phyloP scores from a whole-genome alignment of 139 green algal genomes.

The Eudorina sp. region DNA sequence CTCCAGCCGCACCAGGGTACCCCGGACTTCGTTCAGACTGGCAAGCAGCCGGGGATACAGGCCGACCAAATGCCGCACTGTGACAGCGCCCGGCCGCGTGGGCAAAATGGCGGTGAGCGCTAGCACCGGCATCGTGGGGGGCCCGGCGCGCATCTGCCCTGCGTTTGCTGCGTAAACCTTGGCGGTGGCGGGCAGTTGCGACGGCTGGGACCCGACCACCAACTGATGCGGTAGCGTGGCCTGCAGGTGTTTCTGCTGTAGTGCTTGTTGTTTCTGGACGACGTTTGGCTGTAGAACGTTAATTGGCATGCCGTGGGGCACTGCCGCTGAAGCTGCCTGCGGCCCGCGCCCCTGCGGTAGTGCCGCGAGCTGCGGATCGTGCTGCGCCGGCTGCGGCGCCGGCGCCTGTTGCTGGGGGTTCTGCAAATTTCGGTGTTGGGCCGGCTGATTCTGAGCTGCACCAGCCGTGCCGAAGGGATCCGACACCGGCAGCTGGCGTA shows the following conservation, averaged over 20 bases:
- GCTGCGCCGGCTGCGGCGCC: not conserved
- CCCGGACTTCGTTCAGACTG: not conserved
- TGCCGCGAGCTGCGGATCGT: too few species aligned
- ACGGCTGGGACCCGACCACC: not conserved
- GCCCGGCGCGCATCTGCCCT: not conserved
- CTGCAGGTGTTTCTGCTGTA: not conserved
- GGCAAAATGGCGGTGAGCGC: slow-evolving; percentile 18
- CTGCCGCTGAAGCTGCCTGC: too few species aligned
- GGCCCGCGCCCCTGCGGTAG: too few species aligned
- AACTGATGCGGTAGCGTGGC: too few species aligned
- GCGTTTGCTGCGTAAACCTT: not conserved
- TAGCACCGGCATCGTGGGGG: not conserved
- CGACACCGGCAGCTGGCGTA: not conserved
- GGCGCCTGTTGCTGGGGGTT: not conserved
- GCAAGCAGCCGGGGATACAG: not conserved
- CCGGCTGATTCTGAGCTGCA: not conserved
- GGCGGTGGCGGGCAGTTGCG: not conserved
- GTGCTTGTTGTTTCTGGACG: not conserved
- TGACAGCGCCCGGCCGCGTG: slow-evolving; percentile 6
- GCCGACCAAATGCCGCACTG: not conserved
- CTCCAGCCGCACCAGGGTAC: not conserved
- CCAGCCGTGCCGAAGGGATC: too few species aligned
- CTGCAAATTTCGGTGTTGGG: not conserved
- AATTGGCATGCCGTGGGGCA: too few species aligned
- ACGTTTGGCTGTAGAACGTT: too few species aligned